Evolutionary conservation across 75 land plant genomes (phyloP).

Genomic region (Selaginella moellendorffii): DNA sequence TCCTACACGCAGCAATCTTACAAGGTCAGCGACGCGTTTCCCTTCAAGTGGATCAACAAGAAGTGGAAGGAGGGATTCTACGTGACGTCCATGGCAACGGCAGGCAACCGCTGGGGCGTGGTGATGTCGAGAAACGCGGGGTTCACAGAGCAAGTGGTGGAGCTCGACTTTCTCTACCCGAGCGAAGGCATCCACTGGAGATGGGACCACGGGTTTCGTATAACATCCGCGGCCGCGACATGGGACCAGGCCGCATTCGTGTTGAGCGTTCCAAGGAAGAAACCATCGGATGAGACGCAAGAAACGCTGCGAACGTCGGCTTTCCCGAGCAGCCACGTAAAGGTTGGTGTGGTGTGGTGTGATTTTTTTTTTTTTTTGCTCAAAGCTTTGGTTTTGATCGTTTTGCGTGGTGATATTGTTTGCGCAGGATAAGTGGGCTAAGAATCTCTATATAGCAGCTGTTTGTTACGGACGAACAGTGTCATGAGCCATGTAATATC

Average conservation of each 20-base stretch:
- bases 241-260: slow-evolving; percentile 62
- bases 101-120: slow-evolving; percentile 54
- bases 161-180: slow-evolving; percentile 49
- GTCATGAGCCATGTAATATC: no score
- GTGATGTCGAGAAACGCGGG: slow-evolving; percentile 60
- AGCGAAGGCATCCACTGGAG: slow-evolving; percentile 62
- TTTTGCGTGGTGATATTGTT: background rate
- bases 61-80: slow-evolving; percentile 66
- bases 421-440: slow-evolving; percentile 47
- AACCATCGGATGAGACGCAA: slow-evolving; percentile 52
- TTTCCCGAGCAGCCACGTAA: slow-evolving; percentile 55
- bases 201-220: slow-evolving; percentile 54
- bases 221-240: slow-evolving; percentile 59
- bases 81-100: slow-evolving; percentile 75
- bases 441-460: slow-evolving; percentile 45
- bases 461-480: slow-evolving; percentile 49
- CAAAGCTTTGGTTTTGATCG: background rate
- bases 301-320: slow-evolving; percentile 58
- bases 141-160: slow-evolving; percentile 45
- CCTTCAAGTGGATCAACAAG: slow-evolving; percentile 67
- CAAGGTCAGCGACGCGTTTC: slow-evolving; percentile 68
- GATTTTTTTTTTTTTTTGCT: background rate
- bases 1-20: slow-evolving; percentile 58
- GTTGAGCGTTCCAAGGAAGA: slow-evolving; percentile 41
- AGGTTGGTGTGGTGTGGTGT: slow-evolving; percentile 21